Evolutionary conservation across 192 early-diverging fungal genomes (phyloP).

Genomic region (Coemansia sp.): DNA sequence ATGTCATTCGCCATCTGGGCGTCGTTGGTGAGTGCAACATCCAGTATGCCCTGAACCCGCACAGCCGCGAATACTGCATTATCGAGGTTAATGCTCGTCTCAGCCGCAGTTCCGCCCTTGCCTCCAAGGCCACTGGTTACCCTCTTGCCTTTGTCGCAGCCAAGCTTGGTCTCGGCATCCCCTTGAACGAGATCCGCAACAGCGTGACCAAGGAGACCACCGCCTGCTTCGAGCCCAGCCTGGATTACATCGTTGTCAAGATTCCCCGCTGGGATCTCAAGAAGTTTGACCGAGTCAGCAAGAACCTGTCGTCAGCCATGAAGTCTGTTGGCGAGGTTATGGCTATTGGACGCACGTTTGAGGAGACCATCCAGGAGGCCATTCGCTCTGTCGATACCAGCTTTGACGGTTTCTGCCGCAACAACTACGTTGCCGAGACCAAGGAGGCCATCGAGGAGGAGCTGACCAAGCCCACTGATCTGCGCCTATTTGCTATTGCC

Average conservation of each 20-base stretch:
- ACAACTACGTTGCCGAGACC: conserved; percentile 60
- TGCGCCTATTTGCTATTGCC: conserved; percentile 94
- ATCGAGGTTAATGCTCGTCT: conserved; percentile 99
- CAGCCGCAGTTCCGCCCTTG: conserved; percentile 88
- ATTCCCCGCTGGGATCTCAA: conserved; percentile 91
- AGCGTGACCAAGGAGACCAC: conserved; percentile 92
- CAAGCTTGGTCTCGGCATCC: conserved; percentile 91
- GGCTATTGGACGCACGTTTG: conserved; percentile 95
- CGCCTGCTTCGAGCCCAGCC: conserved; percentile 95
- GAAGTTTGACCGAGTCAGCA: conserved; percentile 94
- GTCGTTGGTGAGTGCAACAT: conserved; percentile 99
- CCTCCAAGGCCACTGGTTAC: conserved; percentile 97
- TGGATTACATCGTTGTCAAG: conserved; percentile 90
- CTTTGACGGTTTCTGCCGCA: conserved; percentile 81
- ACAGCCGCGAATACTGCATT: conserved; percentile 93
- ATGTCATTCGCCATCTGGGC: conserved; percentile 94
- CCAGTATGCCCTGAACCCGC: conserved; percentile 96
- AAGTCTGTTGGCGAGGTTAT: conserved; percentile 98
- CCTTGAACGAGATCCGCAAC: conserved; percentile 93
- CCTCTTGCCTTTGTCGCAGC: conserved; percentile 98
- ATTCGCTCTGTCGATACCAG: conserved; percentile 86
- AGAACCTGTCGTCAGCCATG: conserved; percentile 88
- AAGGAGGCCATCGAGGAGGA: conserved; percentile 81
- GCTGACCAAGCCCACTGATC: conserved; percentile 86
- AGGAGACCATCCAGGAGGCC: conserved; percentile 98